Conservation (phyloP, 2,329 filamentous ascomycete species). For the Fusarium paranaense region DNA sequence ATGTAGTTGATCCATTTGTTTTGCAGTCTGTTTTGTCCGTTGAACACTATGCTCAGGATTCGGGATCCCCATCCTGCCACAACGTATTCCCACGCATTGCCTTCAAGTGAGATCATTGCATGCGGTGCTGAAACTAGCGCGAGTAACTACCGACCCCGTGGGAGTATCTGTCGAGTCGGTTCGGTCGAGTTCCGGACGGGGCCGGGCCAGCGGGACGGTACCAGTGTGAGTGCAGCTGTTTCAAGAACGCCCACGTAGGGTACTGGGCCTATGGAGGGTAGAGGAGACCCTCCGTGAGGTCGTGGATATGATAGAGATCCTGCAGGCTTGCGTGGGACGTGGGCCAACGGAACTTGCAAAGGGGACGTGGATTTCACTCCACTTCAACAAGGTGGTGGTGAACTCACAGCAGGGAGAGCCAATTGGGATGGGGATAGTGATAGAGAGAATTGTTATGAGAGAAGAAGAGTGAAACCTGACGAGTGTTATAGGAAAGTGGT, state of each 20-base stretch:
- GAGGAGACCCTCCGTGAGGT: background rate
- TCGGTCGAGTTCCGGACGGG: slow-evolving; percentile 8
- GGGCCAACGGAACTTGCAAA: background rate
- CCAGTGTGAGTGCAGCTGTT: background rate
- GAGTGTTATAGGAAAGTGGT: background rate
- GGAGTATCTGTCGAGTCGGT: background rate
- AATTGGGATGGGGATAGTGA: background rate
- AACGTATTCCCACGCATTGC: background rate
- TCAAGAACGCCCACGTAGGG: background rate
- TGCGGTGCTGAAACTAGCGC: background rate
- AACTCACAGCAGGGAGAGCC: background rate
- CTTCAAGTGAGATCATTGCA: background rate
- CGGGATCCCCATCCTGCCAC: background rate
- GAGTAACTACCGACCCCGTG: background rate
- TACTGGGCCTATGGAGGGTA: background rate
- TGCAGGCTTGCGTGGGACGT: background rate
- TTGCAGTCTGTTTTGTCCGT: background rate
- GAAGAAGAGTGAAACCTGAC: background rate
- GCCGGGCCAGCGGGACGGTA: slow-evolving; percentile 7
- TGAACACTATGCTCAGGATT: background rate
- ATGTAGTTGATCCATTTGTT: background rate
- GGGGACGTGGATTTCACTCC: slow-evolving; percentile 14
- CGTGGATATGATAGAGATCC: background rate
- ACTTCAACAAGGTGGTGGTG: slow-evolving; percentile 29
- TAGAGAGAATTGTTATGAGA: background rate